phyloP scores from a whole-genome alignment of 441 rosid species.

The Gossypium trilobum region DNA sequence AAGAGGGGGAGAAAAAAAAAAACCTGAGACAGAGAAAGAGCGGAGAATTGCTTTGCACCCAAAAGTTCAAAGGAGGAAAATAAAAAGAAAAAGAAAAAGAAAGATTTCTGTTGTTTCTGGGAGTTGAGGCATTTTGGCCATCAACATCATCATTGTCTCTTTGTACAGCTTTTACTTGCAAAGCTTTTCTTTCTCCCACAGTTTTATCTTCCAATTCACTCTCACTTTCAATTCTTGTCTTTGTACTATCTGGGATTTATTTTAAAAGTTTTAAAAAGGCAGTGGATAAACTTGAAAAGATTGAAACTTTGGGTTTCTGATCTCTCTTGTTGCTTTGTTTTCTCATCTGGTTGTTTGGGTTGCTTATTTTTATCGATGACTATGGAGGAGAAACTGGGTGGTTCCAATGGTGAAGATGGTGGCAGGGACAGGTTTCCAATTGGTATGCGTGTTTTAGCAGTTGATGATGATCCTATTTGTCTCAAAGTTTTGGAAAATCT shows the following conservation, averaged over 20 bases:
- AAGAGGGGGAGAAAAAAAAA: neutral
- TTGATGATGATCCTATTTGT: constrained; percentile 79
- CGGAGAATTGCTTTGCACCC: neutral
- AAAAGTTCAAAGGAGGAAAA: neutral
- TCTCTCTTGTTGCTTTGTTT: constrained; percentile 20
- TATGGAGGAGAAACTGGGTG: constrained; percentile 27
- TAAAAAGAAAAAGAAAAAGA: neutral
- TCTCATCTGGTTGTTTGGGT: constrained; percentile 10
- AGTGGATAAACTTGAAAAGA: constrained; percentile 5
- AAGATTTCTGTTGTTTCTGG: constrained; percentile 22
- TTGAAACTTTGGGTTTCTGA: neutral
- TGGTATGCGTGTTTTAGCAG: constrained; percentile 84
- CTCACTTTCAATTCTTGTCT: neutral
- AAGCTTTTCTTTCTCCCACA: constrained; percentile 13
- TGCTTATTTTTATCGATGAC: constrained; percentile 27
- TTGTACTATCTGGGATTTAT: constrained; percentile 23
- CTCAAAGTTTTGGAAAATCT: constrained; percentile 59
- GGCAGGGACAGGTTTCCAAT: constrained; percentile 44
- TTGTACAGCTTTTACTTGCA: constrained; percentile 18
- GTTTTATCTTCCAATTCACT: constrained; percentile 6
- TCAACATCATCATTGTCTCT: constrained; percentile 38
- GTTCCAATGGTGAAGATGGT: constrained; percentile 27
- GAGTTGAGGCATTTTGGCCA: constrained; percentile 19
- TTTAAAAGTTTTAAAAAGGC: constrained; percentile 1
- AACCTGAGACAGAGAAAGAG: neutral